phyloP scores from a whole-genome alignment of 129 eudicot genomes.

The Smallanthus sonchifolius region DNA sequence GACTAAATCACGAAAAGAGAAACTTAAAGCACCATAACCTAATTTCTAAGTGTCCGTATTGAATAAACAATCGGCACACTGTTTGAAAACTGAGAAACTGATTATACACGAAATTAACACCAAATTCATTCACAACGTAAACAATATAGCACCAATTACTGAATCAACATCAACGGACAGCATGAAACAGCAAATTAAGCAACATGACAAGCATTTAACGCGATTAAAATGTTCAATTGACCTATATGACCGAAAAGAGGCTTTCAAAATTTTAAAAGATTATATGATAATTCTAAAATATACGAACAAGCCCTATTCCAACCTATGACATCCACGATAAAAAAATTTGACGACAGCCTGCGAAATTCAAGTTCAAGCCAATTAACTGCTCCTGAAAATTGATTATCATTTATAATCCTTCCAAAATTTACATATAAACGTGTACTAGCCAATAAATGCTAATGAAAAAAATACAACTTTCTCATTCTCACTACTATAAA shows the following conservation, averaged over 20 bases:
- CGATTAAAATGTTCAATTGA: not conserved
- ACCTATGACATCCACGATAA: not conserved
- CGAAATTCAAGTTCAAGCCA: not conserved
- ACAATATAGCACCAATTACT: not conserved
- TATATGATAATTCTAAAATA: not conserved
- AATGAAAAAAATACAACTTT: not conserved
- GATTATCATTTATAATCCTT: no score
- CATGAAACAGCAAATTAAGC: not conserved
- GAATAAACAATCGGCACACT: not conserved
- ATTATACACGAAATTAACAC: not conserved
- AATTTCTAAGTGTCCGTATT: not conserved
- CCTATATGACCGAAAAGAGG: not conserved
- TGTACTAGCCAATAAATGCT: not conserved
- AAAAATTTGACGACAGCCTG: not conserved
- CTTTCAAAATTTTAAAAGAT: not conserved
- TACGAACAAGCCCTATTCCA: no score
- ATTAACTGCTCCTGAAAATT: not conserved
- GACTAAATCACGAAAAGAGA: not conserved
- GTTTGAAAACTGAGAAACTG: not conserved
- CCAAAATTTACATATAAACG: no score
- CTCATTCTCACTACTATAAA: not conserved
- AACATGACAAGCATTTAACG: not conserved
- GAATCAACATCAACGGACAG: not conserved
- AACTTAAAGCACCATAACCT: conserved; percentile 7
- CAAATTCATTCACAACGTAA: conserved; percentile 2